phyloP scores from a whole-genome alignment of 2,329 filamentous ascomycete genomes.

The Graphilbum fragrans region DNA sequence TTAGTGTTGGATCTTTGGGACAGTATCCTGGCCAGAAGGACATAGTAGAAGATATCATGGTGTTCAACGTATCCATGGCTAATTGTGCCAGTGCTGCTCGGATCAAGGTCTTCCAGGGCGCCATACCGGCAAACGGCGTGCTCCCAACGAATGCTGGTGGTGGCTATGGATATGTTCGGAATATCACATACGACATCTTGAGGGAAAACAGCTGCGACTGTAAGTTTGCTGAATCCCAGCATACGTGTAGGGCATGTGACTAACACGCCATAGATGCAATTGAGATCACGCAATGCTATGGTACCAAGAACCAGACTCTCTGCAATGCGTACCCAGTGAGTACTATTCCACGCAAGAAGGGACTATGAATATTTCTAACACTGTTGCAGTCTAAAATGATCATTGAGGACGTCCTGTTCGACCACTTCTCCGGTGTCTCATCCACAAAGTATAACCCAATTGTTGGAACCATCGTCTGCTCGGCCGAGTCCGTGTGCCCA shows the following conservation, averaged over 20 bases:
- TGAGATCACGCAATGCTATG: slow-evolving; percentile 32
- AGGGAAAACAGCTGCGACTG: slow-evolving; percentile 45
- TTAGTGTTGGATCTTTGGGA: slow-evolving; percentile 47
- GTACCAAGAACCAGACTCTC: slow-evolving; percentile 46
- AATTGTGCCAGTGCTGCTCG: slow-evolving; percentile 37
- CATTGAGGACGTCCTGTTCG: not conserved
- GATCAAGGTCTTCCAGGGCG: slow-evolving; percentile 48
- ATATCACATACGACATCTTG: slow-evolving; percentile 49
- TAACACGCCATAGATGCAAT: slow-evolving; percentile 28
- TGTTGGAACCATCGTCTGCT: not conserved
- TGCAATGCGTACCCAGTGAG: slow-evolving; percentile 39
- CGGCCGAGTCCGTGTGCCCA: not conserved
- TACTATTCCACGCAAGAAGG: not conserved
- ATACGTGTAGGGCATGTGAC: not conserved
- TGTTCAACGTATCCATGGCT: slow-evolving; percentile 27
- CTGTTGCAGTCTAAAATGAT: not conserved
- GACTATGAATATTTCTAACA: not conserved
- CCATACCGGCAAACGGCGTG: not conserved
- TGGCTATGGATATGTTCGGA: slow-evolving; percentile 44
- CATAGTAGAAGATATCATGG: slow-evolving; percentile 46
- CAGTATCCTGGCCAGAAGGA: slow-evolving; percentile 45
- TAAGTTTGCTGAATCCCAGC: not conserved
- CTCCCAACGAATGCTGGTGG: slow-evolving; percentile 25
- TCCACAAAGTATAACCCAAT: not conserved
- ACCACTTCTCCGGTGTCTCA: not conserved